phyloP scores from a whole-genome alignment of 257 asterid species.

The Scutellaria baicalensis region DNA sequence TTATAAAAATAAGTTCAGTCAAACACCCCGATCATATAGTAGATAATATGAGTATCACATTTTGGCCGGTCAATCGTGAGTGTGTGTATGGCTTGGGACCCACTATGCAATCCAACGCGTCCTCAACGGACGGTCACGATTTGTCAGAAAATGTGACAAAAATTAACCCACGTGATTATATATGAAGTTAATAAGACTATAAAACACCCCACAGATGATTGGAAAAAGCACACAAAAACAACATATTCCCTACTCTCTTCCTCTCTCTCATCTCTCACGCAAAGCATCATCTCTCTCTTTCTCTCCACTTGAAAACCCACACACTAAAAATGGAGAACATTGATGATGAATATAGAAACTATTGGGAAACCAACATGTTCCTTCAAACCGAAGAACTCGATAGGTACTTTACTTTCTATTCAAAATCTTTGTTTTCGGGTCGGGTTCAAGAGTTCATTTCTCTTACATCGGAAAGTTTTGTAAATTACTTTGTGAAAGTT shows the following conservation, averaged over 20 bases:
- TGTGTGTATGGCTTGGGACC: not conserved
- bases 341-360: slow-evolving; percentile 37
- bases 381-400: slow-evolving; percentile 48
- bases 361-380: slow-evolving; percentile 58
- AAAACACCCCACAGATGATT: slow-evolving; percentile 5
- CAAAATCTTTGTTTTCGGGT: no score
- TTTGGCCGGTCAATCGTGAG: not conserved
- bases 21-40: no score
- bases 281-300: not conserved
- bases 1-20: no score
- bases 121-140: not conserved
- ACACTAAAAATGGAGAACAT: slow-evolving; percentile 31
- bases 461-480: no score
- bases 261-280: not conserved
- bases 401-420: slow-evolving; percentile 16
- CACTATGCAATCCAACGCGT: not conserved
- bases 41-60: not conserved
- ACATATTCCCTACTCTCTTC: not conserved
- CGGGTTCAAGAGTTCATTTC: no score
- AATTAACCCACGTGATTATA: slow-evolving; percentile 1
- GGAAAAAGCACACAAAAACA: not conserved
- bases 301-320: not conserved
- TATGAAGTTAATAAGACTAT: not conserved
- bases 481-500: no score
- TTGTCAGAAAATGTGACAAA: not conserved